Evolutionary conservation across 2,329 filamentous ascomycete genomes (phyloP).

Genomic region (Claviceps capensis): DNA sequence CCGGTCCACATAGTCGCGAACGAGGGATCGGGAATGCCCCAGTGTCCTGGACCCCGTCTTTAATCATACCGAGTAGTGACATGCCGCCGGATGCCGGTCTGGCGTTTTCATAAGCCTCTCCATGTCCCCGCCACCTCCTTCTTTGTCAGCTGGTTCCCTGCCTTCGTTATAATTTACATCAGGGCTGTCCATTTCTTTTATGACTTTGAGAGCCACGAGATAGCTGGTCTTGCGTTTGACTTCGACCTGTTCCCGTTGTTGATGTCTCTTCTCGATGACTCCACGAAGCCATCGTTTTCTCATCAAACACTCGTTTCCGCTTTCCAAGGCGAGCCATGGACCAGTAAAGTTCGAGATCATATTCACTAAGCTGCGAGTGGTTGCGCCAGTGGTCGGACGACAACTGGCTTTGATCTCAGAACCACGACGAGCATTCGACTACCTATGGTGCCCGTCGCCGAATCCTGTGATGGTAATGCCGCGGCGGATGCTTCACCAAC

Average conservation of each 20-base stretch:
- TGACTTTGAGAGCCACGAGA: not conserved
- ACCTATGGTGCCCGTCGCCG: not conserved
- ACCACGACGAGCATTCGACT: not conserved
- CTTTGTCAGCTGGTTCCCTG: not conserved
- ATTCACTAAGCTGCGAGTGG: not conserved
- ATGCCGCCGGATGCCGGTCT: not conserved
- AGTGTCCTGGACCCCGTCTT: not conserved
- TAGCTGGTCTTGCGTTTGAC: not conserved
- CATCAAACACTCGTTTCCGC: not conserved
- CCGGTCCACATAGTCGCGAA: not conserved
- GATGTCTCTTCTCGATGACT: not conserved
- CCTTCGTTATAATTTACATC: no score
- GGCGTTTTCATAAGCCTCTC: not conserved
- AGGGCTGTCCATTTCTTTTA: not conserved
- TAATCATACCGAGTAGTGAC: not conserved
- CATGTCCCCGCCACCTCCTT: not conserved
- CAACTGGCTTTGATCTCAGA: not conserved
- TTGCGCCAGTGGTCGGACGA: not conserved
- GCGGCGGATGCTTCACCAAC: not conserved
- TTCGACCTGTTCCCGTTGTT: not conserved
- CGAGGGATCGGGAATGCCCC: constrained; percentile 1
- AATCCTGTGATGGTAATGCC: not conserved
- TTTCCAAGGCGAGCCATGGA: not conserved
- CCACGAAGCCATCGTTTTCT: not conserved
- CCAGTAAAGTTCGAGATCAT: not conserved